Evolutionary conservation across 108 stramenopile species (phyloP).

Genomic region (Cyclotella sp.): DNA sequence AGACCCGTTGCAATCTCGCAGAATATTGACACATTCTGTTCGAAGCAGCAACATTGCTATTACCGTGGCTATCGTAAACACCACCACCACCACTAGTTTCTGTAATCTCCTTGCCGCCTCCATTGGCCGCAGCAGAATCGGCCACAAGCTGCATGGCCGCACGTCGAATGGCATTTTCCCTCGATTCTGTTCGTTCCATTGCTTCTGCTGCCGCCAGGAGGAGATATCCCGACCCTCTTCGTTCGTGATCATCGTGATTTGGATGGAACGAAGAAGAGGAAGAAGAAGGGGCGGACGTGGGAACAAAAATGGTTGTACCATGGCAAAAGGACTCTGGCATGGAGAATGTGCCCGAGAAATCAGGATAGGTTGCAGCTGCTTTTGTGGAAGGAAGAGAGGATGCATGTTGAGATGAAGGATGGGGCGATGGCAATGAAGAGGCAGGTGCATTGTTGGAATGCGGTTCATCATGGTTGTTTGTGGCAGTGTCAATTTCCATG

Average conservation of each 20-base stretch:
- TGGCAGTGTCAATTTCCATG: background rate
- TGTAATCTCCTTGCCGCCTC: background rate
- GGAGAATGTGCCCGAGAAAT: no score
- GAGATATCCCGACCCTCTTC: constrained; percentile 46
- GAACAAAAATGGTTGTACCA: no score
- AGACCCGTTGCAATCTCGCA: background rate
- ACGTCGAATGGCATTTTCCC: constrained; percentile 44
- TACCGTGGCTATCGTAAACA: no score
- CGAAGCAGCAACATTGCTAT: background rate
- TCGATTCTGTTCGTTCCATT: constrained; percentile 34
- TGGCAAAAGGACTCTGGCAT: no score
- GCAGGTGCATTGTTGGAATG: no score
- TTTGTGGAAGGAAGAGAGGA: no score
- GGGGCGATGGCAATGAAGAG: no score
- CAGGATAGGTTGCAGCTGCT: no score
- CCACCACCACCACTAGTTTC: background rate
- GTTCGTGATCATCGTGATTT: constrained; percentile 5
- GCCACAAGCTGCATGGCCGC: constrained; percentile 19
- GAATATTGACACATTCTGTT: background rate
- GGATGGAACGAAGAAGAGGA: background rate
- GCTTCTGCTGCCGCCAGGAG: constrained; percentile 47
- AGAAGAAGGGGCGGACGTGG: no score
- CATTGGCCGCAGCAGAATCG: background rate
- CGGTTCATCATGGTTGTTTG: background rate
- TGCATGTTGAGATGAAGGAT: no score